Evolutionary conservation across 768 basidiomycete genomes (phyloP).

Genomic region (Tubosaeta sp.): DNA sequence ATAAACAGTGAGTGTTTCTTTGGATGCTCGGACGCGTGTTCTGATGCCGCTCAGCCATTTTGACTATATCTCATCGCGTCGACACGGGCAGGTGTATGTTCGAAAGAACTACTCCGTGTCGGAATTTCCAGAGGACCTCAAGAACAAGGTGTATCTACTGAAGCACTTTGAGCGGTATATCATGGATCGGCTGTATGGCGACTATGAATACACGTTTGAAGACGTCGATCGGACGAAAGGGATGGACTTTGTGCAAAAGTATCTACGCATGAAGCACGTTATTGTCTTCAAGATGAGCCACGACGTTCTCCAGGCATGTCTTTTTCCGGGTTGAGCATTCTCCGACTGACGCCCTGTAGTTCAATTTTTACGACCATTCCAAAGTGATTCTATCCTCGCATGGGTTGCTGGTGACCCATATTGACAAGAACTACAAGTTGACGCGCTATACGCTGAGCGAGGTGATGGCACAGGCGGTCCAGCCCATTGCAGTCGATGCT

Average conservation of each 20-base stretch:
- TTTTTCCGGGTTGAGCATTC: not conserved
- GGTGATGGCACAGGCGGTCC: slow-evolving; percentile 56
- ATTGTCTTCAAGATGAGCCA: slow-evolving; percentile 97
- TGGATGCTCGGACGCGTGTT: not conserved
- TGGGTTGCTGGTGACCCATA: slow-evolving; percentile 79
- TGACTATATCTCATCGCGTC: slow-evolving; percentile 77
- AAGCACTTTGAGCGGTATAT: slow-evolving; percentile 95
- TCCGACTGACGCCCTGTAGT: slow-evolving; percentile 42
- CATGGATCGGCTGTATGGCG: slow-evolving; percentile 82
- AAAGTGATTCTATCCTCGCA: slow-evolving; percentile 86
- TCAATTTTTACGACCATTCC: slow-evolving; percentile 98
- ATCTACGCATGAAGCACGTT: slow-evolving; percentile 93
- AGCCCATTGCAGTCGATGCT: slow-evolving; percentile 39
- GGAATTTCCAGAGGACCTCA: slow-evolving; percentile 75
- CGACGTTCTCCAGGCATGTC: slow-evolving; percentile 86
- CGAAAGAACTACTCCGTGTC: slow-evolving; percentile 69
- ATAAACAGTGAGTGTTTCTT: slow-evolving; percentile 73
- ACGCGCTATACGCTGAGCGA: slow-evolving; percentile 69
- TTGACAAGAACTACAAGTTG: slow-evolving; percentile 83
- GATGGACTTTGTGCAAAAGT: slow-evolving; percentile 95
- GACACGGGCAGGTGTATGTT: slow-evolving; percentile 61
- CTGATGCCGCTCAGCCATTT: slow-evolving; percentile 57
- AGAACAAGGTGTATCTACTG: slow-evolving; percentile 87
- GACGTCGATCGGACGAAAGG: slow-evolving; percentile 66
- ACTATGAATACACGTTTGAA: slow-evolving; percentile 78